Conservation (phyloP, 768 basidiomycete genomes). For the Amanita thiersii region DNA sequence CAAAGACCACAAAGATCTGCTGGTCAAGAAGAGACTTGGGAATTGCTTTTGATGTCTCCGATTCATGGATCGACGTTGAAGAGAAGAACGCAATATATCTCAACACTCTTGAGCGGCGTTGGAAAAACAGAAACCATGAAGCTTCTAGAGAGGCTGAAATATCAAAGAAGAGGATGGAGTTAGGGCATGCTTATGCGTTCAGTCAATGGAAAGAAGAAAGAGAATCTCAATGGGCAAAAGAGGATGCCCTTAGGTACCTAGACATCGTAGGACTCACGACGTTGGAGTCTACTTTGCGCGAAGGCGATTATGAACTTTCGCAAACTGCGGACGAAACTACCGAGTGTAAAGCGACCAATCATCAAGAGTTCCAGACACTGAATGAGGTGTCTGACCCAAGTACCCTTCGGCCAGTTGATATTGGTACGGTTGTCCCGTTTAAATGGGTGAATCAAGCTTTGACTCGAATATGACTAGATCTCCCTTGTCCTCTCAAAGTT, state of each 20-base stretch:
- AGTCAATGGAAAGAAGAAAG: neutral
- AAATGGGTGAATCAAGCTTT: no score
- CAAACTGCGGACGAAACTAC: neutral
- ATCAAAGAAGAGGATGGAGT: conserved; percentile 10
- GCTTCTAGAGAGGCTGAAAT: conserved; percentile 8
- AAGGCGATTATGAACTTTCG: conserved; percentile 10
- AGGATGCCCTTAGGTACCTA: conserved; percentile 13
- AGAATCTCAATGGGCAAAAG: conserved; percentile 4
- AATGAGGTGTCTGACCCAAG: no score
- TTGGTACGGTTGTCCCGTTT: no score
- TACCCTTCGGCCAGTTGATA: no score
- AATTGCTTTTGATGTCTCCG: conserved; percentile 27
- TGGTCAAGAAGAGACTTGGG: conserved; percentile 8
- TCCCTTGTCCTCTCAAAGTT: no score
- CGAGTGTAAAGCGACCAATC: conserved; percentile 6
- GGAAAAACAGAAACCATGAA: conserved; percentile 6
- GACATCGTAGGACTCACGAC: conserved; percentile 16
- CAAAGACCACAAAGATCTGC: conserved; percentile 8
- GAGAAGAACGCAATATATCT: conserved; percentile 19
- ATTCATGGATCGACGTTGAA: conserved; percentile 25
- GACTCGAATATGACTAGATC: no score
- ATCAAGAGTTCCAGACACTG: neutral
- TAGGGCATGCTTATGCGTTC: conserved; percentile 3
- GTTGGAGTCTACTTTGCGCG: conserved; percentile 18
- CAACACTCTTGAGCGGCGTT: conserved; percentile 12